Evolutionary conservation across 192 early-diverging fungal genomes (phyloP).

Genomic region (Hyaloraphidium curvatum): DNA sequence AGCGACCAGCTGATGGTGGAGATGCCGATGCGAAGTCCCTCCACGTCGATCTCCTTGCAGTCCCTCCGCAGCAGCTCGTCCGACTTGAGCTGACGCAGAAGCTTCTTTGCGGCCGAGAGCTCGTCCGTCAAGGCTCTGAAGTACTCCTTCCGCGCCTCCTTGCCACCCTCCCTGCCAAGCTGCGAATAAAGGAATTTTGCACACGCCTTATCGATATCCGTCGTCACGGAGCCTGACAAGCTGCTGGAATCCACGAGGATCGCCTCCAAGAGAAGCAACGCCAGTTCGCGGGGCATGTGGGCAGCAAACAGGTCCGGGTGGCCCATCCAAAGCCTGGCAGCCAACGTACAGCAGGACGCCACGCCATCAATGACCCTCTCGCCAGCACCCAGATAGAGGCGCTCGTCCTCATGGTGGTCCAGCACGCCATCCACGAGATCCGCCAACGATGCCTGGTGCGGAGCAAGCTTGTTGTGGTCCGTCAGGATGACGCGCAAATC

Average conservation of each 20-base stretch:
- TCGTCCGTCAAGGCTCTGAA: no score
- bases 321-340: no score
- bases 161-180: no score
- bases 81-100: conserved; percentile 21
- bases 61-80: conserved; percentile 43
- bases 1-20: conserved; percentile 32
- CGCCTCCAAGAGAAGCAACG: no score
- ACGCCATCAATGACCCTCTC: conserved; percentile 29
- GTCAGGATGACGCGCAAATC: conserved; percentile 26
- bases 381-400: conserved; percentile 18
- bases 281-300: no score
- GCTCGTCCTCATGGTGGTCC: conserved; percentile 54
- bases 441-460: conserved; percentile 9
- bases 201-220: no score
- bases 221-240: no score
- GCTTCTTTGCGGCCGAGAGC: conserved; percentile 33
- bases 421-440: conserved; percentile 29
- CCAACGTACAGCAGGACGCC: conserved; percentile 38
- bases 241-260: no score
- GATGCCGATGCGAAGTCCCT: conserved; percentile 33
- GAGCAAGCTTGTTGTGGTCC: conserved; percentile 46
- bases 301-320: no score
- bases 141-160: no score
- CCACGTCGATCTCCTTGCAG: conserved; percentile 37
- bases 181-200: no score